Evolutionary conservation across 2,329 filamentous ascomycete genomes (phyloP).

Genomic region (Curvularia verruculosa): DNA sequence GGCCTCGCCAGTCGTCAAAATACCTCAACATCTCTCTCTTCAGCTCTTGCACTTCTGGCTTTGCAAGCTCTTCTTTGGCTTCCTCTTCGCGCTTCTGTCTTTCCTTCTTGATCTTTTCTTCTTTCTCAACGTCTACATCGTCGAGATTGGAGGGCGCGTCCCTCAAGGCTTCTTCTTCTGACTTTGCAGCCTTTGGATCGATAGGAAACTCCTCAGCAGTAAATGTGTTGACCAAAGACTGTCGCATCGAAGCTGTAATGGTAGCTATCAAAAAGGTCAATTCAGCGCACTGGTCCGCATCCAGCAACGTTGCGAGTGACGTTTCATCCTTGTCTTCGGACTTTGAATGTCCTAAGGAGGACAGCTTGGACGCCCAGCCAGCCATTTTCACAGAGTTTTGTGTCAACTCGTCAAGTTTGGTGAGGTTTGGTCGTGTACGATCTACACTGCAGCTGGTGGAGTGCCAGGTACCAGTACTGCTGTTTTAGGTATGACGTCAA

Average conservation of each 20-base stretch:
- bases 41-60: constrained; percentile 64
- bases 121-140: constrained; percentile 37
- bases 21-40: constrained; percentile 72
- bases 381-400: constrained; percentile 26
- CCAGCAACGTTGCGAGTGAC: constrained; percentile 55
- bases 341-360: constrained; percentile 44
- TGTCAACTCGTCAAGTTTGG: background rate
- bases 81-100: constrained; percentile 39
- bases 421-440: constrained; percentile 6
- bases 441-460: constrained; percentile 1
- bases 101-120: constrained; percentile 42
- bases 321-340: constrained; percentile 38
- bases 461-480: constrained; percentile 5
- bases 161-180: constrained; percentile 31
- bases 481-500: constrained; percentile 29
- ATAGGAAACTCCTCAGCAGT: constrained; percentile 35
- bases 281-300: constrained; percentile 53
- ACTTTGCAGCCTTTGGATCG: constrained; percentile 23
- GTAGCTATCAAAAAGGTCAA: constrained; percentile 56
- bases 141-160: constrained; percentile 32
- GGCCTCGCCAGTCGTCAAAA: constrained; percentile 81
- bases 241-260: constrained; percentile 56
- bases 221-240: constrained; percentile 53
- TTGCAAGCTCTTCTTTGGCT: constrained; percentile 57
- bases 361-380: constrained; percentile 41